A percentile compares a stretch with the other conserved stretches of the same genome.
phyloP scores from a whole-genome alignment of 2,329 filamentous ascomycete species.

The Curvularia spicifera region DNA sequence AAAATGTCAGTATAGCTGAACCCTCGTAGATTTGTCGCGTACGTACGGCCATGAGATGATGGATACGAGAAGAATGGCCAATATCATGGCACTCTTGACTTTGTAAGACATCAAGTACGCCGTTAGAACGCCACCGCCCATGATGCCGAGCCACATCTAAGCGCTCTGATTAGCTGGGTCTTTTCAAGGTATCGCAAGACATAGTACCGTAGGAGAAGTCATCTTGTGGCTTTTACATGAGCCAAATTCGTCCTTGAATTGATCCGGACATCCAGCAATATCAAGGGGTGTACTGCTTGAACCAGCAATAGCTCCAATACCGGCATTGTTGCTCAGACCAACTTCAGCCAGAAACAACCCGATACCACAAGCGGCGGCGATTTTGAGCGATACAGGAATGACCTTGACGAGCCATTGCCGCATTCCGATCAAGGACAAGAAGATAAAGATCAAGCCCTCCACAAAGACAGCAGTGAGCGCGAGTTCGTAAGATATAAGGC shows the following conservation, averaged over 20 bases:
- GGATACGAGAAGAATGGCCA: slow-evolving; percentile 80
- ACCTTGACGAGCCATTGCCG: slow-evolving; percentile 86
- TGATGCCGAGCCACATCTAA: slow-evolving; percentile 83
- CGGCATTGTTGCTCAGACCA: slow-evolving; percentile 77
- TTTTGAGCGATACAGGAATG: slow-evolving; percentile 82
- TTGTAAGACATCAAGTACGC: slow-evolving; percentile 83
- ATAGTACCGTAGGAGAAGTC: slow-evolving; percentile 69
- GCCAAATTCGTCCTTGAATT: slow-evolving; percentile 57
- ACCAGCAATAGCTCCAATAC: slow-evolving; percentile 79
- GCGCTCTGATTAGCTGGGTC: slow-evolving; percentile 10
- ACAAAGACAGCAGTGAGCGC: slow-evolving; percentile 87
- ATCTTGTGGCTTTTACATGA: slow-evolving; percentile 75
- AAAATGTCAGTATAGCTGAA: slow-evolving; percentile 24
- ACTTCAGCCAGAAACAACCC: slow-evolving; percentile 80
- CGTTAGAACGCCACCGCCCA: slow-evolving; percentile 81
- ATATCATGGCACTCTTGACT: slow-evolving; percentile 84
- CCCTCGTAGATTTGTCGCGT: not conserved
- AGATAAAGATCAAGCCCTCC: slow-evolving; percentile 85
- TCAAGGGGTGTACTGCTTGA: slow-evolving; percentile 68
- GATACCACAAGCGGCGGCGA: slow-evolving; percentile 84
- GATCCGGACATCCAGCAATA: slow-evolving; percentile 74
- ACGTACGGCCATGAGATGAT: slow-evolving; percentile 81
- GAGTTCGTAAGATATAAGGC: slow-evolving; percentile 73
- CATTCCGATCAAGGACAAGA: slow-evolving; percentile 77
- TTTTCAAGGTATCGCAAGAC: not conserved